A percentile compares a stretch with the other conserved stretches of the same genome.
phyloP scores from a whole-genome alignment of 1,284 basidiomycete genomes.

The Moniliella sp. region DNA sequence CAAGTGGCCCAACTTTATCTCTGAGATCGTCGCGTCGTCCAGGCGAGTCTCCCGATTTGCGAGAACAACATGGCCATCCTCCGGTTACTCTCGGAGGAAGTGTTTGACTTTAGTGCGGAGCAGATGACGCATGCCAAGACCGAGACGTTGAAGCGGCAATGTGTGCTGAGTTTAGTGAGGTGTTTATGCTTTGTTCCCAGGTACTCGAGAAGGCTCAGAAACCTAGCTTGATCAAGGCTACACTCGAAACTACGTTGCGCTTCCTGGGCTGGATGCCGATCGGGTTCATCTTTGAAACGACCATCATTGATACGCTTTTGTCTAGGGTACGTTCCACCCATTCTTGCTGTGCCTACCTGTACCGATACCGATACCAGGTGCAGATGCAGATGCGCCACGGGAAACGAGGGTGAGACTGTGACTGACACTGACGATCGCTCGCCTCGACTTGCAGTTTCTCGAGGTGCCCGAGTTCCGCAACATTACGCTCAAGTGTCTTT shows the following conservation, averaged over 20 bases:
- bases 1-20: conserved; percentile 94
- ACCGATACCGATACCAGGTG: too few relatives aligned
- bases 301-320: conserved; percentile 80
- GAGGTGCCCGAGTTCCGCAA: conserved; percentile 94
- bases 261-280: conserved; percentile 99
- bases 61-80: conserved; percentile 99
- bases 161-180: conserved; percentile 31
- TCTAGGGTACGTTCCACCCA: conserved; percentile 34
- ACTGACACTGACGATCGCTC: not conserved
- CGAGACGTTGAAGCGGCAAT: conserved; percentile 71
- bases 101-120: conserved; percentile 96
- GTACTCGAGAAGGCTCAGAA: conserved; percentile 92
- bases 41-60: conserved; percentile 82
- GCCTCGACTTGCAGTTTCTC: conserved; percentile 49
- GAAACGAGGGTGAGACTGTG: not conserved
- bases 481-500: conserved; percentile 83
- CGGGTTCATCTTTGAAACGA: conserved; percentile 96
- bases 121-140: conserved; percentile 98
- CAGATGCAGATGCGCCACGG: too few relatives aligned
- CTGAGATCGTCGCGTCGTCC: conserved; percentile 88
- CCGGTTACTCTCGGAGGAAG: conserved; percentile 84
- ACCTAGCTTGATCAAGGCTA: conserved; percentile 78
- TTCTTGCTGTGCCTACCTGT: not conserved
- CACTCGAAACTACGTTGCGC: conserved; percentile 76
- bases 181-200: conserved; percentile 40